Base-by-base conservation (phyloP, 768 basidiomycete species). In the Mycena rebaudengoi region DNA sequence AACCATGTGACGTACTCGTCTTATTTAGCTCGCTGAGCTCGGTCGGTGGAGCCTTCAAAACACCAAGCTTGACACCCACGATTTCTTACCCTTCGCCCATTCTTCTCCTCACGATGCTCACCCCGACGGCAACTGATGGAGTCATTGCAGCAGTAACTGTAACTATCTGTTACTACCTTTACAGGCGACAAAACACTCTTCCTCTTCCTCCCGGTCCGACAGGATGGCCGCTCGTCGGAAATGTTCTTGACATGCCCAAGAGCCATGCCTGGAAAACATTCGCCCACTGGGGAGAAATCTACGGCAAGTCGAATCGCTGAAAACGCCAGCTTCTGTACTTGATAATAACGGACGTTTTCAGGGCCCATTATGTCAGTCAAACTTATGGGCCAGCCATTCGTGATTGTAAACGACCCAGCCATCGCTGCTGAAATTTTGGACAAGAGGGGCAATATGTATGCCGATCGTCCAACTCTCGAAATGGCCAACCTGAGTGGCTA, bases 401-500 rank as follows among this genome's bases (percentile, higher is more conserved):
- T 72, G 21, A 64, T 72, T 14, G 53, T 72, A 37, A 70, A 67
- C 62, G 52, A 62, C 49, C 60, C 57, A 4, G 54, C 29, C 4
- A 67, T 69, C 16, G 71, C 69, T 1, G 29, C 51, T 26, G 80
- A 82, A 29, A 66, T 81, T 62, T 75, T 82, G 44, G 79, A 79
- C 40, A 78, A 79, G 65, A 78, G 78, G 52, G 80, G 81, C 16
- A 70, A 73, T 35, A 60, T 73, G 25, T 83, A 82, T 62, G 81
- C 80, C 13, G 82, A 83, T 64, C 76, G 80, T 10, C 82, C 80
- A 0, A 71, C 73, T 14, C 65, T 83, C 25, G 76, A 80, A 0
- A 81, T 82, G 80, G 77, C 77, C 49, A 76, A 66, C 28, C 40
- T 67, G 25, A 64, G 64, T 21, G 69, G 69, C 16, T 69, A 61